phyloP scores from a whole-genome alignment of 345 rosid genomes.

The Rhodamnia rubescens region DNA sequence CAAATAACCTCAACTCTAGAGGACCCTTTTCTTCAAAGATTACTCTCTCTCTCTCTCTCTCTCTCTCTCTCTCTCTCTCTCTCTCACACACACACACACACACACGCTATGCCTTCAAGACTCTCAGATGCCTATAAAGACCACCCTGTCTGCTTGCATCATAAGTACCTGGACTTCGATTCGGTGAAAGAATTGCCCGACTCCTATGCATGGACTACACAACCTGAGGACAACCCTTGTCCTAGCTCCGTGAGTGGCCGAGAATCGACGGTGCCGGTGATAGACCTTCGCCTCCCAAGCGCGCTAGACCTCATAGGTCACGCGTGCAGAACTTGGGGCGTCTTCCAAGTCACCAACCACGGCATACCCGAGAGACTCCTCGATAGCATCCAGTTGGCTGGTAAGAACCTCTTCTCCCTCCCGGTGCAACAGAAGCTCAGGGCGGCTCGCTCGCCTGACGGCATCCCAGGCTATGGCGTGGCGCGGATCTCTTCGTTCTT shows the following conservation, averaged over 20 bases:
- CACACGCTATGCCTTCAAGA: constrained; percentile 48
- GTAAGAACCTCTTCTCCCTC: constrained; percentile 41
- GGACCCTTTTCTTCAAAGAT: neutral
- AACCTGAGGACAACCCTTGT: constrained; percentile 19
- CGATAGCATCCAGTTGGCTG: constrained; percentile 18
- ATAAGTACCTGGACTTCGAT: constrained; percentile 42
- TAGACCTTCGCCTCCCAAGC: constrained; percentile 34
- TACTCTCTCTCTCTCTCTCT: neutral
- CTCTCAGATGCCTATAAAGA: constrained; percentile 40
- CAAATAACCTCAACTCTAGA: neutral
- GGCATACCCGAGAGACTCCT: constrained; percentile 42
- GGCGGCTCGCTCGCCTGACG: constrained; percentile 41
- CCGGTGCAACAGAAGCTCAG: constrained; percentile 42
- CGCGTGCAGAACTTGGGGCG: constrained; percentile 76
- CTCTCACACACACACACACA: too few species aligned
- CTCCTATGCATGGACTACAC: constrained; percentile 53
- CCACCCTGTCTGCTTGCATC: constrained; percentile 45
- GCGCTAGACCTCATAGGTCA: constrained; percentile 20
- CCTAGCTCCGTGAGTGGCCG: neutral
- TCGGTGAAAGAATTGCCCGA: constrained; percentile 65
- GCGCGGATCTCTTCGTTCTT: constrained; percentile 48
- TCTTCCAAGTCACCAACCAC: constrained; percentile 61
- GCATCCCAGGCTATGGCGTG: constrained; percentile 48
- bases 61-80: neutral
- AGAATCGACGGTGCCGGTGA: constrained; percentile 25